These are phyloP conservation scores for Gonium pectorale DNA, from an alignment of 139 green algal genomes.

Conservation along the genomic window DNA sequence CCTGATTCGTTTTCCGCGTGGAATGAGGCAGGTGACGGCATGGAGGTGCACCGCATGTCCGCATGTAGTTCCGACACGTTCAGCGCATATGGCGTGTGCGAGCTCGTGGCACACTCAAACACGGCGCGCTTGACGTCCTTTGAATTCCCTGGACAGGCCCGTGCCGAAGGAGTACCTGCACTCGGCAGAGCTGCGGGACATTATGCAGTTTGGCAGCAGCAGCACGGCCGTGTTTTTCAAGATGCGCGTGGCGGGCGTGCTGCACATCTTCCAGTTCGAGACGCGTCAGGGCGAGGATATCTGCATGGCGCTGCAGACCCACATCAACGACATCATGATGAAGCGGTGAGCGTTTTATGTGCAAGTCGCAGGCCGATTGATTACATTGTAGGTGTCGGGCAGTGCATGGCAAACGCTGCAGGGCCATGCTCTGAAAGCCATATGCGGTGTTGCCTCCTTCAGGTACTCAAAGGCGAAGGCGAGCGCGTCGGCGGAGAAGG, in stretches of 20 bases:
- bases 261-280: slow-evolving; percentile 99
- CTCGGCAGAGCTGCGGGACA: slow-evolving; percentile 95
- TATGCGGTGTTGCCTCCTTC: neutral
- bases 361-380: too few species aligned
- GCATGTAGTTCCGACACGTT: too few species aligned
- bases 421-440: too few species aligned
- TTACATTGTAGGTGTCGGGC: too few species aligned
- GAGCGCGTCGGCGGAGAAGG: neutral
- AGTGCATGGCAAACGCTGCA: too few species aligned
- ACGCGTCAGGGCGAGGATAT: slow-evolving; percentile 96
- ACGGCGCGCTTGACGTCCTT: too few species aligned
- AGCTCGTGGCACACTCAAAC: too few species aligned
- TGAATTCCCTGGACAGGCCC: too few species aligned
- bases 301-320: slow-evolving; percentile 97
- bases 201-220: slow-evolving; percentile 95
- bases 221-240: slow-evolving; percentile 97
- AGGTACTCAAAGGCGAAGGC: slow-evolving; percentile 53
- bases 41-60: too few species aligned
- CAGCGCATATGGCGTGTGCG: too few species aligned
- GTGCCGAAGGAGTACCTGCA: slow-evolving; percentile 98
- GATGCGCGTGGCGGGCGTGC: slow-evolving; percentile 95
- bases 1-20: too few species aligned
- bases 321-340: slow-evolving; percentile 99
- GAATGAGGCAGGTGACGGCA: too few species aligned
- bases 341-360: slow-evolving; percentile 73